Conservation (phyloP, 805 yeast genomes). For the Starmerella vitae region DNA sequence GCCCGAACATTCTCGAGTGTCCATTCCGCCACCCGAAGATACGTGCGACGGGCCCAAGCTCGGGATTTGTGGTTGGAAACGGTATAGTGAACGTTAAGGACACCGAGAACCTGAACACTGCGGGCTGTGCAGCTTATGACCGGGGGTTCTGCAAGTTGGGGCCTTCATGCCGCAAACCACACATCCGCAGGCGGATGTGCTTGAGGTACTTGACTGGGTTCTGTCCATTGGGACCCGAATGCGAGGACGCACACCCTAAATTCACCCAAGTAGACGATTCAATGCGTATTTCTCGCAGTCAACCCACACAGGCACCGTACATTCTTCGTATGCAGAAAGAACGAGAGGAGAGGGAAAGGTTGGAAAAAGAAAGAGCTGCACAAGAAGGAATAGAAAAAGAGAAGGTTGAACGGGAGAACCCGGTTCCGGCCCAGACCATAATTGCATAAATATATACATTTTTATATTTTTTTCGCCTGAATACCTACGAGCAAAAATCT, state of each 20-base stretch:
- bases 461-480: too few species aligned
- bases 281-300: constrained; percentile 27
- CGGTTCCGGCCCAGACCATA: too few species aligned
- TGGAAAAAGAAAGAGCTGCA: not conserved
- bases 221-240: constrained; percentile 76
- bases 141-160: constrained; percentile 89
- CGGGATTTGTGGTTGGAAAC: constrained; percentile 2
- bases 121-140: constrained; percentile 59
- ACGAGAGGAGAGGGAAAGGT: not conserved
- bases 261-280: constrained; percentile 33
- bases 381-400: too few species aligned
- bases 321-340: not conserved
- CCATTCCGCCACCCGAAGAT: constrained; percentile 51
- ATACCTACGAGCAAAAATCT: not conserved
- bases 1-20: constrained; percentile 91
- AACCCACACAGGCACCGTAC: not conserved
- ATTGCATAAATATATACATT: too few species aligned
- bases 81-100: not conserved
- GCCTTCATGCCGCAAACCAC: constrained; percentile 70
- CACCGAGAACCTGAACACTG: constrained; percentile 61
- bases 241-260: constrained; percentile 71
- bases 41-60: constrained; percentile 48
- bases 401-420: too few species aligned
- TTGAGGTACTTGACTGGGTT: constrained; percentile 76
- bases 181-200: constrained; percentile 61